These are phyloP conservation scores for Ceratocystis colombiana DNA, from an alignment of 2,329 filamentous ascomycete species.

Conservation along the genomic window DNA sequence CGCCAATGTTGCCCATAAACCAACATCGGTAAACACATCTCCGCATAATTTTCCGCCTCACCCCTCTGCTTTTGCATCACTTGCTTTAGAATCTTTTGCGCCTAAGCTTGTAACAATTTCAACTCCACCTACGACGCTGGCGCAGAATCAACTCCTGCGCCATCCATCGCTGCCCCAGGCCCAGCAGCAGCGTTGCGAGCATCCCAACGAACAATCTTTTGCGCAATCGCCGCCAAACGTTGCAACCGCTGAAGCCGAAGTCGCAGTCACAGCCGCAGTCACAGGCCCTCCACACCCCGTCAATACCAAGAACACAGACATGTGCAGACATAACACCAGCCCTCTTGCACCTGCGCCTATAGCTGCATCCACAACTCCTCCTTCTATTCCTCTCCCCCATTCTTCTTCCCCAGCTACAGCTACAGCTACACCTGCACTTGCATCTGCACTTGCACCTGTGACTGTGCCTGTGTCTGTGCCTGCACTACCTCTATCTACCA, in stretches of 20 bases:
- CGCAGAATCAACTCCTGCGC: background rate
- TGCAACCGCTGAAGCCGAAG: slow-evolving; percentile 11
- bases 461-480: background rate
- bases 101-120: background rate
- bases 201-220: background rate
- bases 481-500: background rate
- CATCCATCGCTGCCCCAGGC: background rate
- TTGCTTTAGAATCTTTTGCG: background rate
- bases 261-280: slow-evolving; percentile 1
- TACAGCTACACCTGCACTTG: background rate
- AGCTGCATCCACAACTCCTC: background rate
- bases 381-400: background rate
- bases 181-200: background rate
- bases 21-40: slow-evolving; percentile 12
- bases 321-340: background rate
- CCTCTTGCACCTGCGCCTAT: slow-evolving; percentile 1
- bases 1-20: slow-evolving; percentile 3
- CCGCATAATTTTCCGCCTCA: slow-evolving; percentile 1
- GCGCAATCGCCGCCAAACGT: slow-evolving; percentile 1
- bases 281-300: background rate
- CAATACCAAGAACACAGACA: slow-evolving; percentile 4
- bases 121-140: background rate
- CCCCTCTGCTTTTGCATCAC: slow-evolving; percentile 8
- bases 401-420: too few species aligned
- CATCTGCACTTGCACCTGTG: slow-evolving; percentile 3